These are phyloP conservation scores for Puccinia coronata DNA, from an alignment of 1,284 basidiomycete species.

Conservation along the genomic window DNA sequence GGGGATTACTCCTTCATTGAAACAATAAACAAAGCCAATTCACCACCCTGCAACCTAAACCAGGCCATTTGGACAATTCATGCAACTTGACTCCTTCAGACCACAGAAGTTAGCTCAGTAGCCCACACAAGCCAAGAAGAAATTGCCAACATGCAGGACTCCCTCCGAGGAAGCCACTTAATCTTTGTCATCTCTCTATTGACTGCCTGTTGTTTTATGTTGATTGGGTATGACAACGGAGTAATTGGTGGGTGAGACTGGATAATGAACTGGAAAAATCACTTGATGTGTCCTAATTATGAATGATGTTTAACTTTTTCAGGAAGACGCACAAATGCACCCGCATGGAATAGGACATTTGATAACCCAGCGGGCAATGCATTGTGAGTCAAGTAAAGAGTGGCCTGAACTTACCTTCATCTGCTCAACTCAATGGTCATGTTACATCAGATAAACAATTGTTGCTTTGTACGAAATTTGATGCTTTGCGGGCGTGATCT, in stretches of 20 bases:
- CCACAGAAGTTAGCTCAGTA: background rate
- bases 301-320: background rate
- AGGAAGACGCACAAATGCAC: conserved; percentile 41
- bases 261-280: background rate
- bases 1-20: too few relatives aligned
- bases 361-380: conserved; percentile 25
- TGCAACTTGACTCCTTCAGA: too few relatives aligned
- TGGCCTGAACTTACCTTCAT: too few relatives aligned
- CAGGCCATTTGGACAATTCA: background rate
- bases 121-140: background rate
- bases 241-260: conserved; percentile 31
- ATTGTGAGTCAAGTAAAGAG: too few relatives aligned
- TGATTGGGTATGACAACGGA: conserved; percentile 54
- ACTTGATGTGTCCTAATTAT: background rate
- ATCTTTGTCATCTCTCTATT: conserved; percentile 50
- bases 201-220: conserved; percentile 57
- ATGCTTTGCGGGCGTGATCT: conserved; percentile 55
- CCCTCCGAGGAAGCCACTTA: conserved; percentile 10
- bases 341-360: conserved; percentile 42
- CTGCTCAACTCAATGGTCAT: conserved; percentile 41
- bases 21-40: background rate
- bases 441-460: conserved; percentile 54
- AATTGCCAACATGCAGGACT: conserved; percentile 11
- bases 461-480: conserved; percentile 59
- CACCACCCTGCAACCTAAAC: background rate